These are phyloP conservation scores for Penicillium bialowiezense DNA, from an alignment of 495 filamentous ascomycete species.

Conservation along the genomic window DNA sequence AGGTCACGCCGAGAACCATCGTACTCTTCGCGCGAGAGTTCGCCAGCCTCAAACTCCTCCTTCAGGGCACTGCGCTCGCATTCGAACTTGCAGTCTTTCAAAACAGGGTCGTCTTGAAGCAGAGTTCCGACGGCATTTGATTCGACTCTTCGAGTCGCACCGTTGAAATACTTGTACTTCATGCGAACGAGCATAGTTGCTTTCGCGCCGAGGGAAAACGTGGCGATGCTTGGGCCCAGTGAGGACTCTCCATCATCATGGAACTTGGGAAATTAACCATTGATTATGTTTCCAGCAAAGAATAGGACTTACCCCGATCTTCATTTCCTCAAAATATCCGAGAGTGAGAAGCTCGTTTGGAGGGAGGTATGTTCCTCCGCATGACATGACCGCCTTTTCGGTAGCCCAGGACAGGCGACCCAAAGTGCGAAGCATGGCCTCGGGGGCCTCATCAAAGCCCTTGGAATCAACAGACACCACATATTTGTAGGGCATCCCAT, in stretches of 20 bases:
- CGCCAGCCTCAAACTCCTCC: slow-evolving; percentile 17
- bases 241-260: slow-evolving; percentile 83
- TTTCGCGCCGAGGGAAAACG: slow-evolving; percentile 68
- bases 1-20: slow-evolving; percentile 10
- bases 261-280: slow-evolving; percentile 12
- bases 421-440: slow-evolving; percentile 53
- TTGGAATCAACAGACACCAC: slow-evolving; percentile 64
- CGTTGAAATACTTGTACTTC: slow-evolving; percentile 56
- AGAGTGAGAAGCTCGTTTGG: slow-evolving; percentile 73
- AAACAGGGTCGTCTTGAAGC: slow-evolving; percentile 23
- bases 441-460: slow-evolving; percentile 59
- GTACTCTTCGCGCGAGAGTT: slow-evolving; percentile 21
- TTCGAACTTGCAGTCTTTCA: slow-evolving; percentile 38
- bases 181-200: slow-evolving; percentile 68
- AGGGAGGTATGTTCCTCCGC: slow-evolving; percentile 20
- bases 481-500: slow-evolving; percentile 81
- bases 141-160: slow-evolving; percentile 27
- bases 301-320: slow-evolving; percentile 61
- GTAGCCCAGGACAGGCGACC: slow-evolving; percentile 67
- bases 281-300: no score
- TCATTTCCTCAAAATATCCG: slow-evolving; percentile 69
- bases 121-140: not conserved
- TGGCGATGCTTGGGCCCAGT: slow-evolving; percentile 73
- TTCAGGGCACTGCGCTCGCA: slow-evolving; percentile 38
- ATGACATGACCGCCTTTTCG: slow-evolving; percentile 31